Evolutionary conservation across 108 stramenopile species (phyloP).

Genomic region (Cyclotella sp.): DNA sequence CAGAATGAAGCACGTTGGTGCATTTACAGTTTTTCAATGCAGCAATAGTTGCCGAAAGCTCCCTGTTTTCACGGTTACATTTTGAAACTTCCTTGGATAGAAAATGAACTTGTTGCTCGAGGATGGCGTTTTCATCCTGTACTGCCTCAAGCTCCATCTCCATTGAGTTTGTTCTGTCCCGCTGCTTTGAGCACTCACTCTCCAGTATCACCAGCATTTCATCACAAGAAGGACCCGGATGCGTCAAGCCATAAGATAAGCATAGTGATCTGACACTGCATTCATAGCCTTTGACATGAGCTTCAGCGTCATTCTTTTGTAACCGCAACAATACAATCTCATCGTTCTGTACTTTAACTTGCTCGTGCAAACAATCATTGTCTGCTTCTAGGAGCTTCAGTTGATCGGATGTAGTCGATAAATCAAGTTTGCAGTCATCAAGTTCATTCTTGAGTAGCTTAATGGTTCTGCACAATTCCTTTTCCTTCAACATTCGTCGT

Average conservation of each 20-base stretch:
- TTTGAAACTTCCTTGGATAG: not conserved
- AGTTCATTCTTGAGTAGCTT: not conserved
- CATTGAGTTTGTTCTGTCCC: not conserved
- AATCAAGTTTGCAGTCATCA: not conserved
- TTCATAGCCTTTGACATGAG: not conserved
- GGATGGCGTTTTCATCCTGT: not conserved
- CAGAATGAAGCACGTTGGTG: too few species aligned
- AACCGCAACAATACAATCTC: too few species aligned
- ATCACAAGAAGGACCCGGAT: not conserved
- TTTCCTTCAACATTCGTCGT: not conserved
- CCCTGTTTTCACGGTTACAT: not conserved
- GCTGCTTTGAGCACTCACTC: not conserved
- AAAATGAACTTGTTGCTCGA: constrained; percentile 5
- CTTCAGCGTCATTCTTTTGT: not conserved
- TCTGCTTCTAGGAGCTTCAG: too few species aligned
- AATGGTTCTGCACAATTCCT: not conserved
- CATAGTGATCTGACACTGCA: not conserved
- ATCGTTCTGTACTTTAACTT: too few species aligned
- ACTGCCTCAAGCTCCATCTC: not conserved
- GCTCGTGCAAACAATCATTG: too few species aligned
- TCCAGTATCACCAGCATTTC: constrained; percentile 7
- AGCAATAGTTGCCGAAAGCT: not conserved
- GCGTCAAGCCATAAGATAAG: not conserved
- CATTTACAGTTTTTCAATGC: too few species aligned
- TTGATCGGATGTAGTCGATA: too few species aligned